Percentiles rank a stretch among this genome's conserved stretches.
These are phyloP conservation scores for Closterium sp. DNA, from an alignment of 139 green algal species.

Conservation along the genomic window DNA sequence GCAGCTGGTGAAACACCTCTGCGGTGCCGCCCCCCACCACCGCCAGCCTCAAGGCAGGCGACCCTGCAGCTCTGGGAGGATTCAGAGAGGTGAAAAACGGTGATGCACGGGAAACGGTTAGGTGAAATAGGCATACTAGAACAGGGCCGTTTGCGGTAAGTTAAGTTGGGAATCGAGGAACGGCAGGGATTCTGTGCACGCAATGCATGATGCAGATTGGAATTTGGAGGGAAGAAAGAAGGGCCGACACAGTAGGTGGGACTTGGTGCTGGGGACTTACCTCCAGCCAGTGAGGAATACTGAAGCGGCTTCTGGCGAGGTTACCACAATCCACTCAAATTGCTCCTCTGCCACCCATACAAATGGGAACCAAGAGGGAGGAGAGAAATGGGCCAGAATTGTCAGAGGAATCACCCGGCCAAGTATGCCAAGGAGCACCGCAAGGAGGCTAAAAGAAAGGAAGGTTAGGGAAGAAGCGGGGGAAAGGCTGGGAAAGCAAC, in stretches of 20 bases:
- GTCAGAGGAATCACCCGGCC: neutral
- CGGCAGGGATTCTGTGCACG: no score
- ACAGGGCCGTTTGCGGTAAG: no score
- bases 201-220: neutral
- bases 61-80: conserved; percentile 1
- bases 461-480: no score
- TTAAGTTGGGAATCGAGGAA: no score
- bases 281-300: conserved; percentile 35
- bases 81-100: neutral
- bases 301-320: conserved; percentile 37
- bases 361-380: neutral
- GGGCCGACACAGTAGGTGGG: no score
- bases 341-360: neutral
- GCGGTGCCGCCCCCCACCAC: conserved; percentile 30
- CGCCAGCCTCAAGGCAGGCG: conserved; percentile 16
- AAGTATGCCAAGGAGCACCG: neutral
- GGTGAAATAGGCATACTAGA: no score
- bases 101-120: no score
- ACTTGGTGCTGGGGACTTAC: neutral
- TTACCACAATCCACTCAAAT: conserved; percentile 34
- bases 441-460: neutral
- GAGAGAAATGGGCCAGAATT: neutral
- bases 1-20: conserved; percentile 1
- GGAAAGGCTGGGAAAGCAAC: neutral
- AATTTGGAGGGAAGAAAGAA: no score